Conservation (phyloP, 2,329 filamentous ascomycete genomes). For the Ophidiomyces ophidiicola region DNA sequence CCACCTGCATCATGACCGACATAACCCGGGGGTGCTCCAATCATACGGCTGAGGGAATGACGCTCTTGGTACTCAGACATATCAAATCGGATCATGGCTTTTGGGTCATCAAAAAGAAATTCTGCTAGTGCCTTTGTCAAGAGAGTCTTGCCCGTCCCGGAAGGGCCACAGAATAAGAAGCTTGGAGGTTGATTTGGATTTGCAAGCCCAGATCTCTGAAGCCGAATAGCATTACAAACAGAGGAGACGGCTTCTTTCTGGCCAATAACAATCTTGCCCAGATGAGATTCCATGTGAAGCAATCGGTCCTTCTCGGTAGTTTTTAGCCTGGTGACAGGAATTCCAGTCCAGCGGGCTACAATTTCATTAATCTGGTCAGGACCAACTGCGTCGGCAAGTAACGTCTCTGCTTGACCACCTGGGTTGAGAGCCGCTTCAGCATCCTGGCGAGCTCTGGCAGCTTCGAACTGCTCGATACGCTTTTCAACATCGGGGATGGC, state of each 20-base stretch:
- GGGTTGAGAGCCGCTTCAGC: conserved; percentile 45
- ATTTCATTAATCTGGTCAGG: conserved; percentile 99
- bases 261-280: conserved; percentile 75
- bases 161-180: conserved; percentile 97
- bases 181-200: conserved; percentile 96
- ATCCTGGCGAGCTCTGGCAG: conserved; percentile 66
- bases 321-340: conserved; percentile 84
- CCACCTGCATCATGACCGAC: conserved; percentile 93
- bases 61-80: conserved; percentile 99
- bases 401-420: conserved; percentile 55
- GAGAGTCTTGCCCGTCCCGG: conserved; percentile 93
- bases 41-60: conserved; percentile 91
- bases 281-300: conserved; percentile 86
- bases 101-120: conserved; percentile 93
- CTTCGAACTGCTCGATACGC: conserved; percentile 69
- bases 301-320: conserved; percentile 97
- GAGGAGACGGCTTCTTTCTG: conserved; percentile 87
- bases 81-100: conserved; percentile 97
- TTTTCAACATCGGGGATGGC: conserved; percentile 85
- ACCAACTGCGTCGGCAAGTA: conserved; percentile 86
- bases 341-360: conserved; percentile 93
- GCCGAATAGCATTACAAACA: conserved; percentile 88
- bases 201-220: conserved; percentile 84
- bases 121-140: conserved; percentile 94
- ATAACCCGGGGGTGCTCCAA: conserved; percentile 91